Evolutionary conservation across 78 protist species (phyloP), one percentile per base, ranked within the genome.

Genomic region (Dictyostelium capitatum): DNA sequence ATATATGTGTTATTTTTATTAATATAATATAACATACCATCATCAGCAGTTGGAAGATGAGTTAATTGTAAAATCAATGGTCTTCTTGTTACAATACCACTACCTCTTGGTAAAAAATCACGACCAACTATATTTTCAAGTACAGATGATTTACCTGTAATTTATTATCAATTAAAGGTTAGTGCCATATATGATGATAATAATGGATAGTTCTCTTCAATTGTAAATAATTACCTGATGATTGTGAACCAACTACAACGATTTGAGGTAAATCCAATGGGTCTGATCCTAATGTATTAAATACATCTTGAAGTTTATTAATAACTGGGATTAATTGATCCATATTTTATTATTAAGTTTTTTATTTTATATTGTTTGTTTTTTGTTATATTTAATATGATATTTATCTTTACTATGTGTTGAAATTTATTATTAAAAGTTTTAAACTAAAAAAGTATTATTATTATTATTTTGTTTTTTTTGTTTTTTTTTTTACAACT

Each of bases 161-260:
- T n/a, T n/a, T n/a, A n/a, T n/a, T n/a, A n/a, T n/a, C n/a, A n/a
- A n/a, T n/a, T n/a, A n/a, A n/a, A n/a, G n/a, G n/a, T n/a, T n/a
- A n/a, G n/a, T n/a, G n/a, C n/a, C n/a, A n/a, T n/a, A n/a, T n/a
- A n/a, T n/a, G n/a, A n/a, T n/a, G n/a, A n/a, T n/a, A n/a, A n/a
- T n/a, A n/a, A n/a, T n/a, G n/a, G n/a, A n/a, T n/a, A n/a, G n/a
- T 37, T 37, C 43, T 3, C 43, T n/a, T 3, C 43, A 37, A 37
- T 37, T 37, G 2, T 37, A 37, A 37, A 37, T 37, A 37, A 3
- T 37, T 37, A 56, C 99, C 99, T 5, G 98, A 69, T 5, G 95
- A 84, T 90, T 99, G 99, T 46, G 93, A 30, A 51, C 99, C 99
- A 3, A 99, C 99, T 14, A 99, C 99, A 20, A 96, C 99, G 41